Percentiles rank a stretch among this genome's conserved stretches.
Conservation (phyloP, 2,329 filamentous ascomycete genomes). For the Calycina marina region DNA sequence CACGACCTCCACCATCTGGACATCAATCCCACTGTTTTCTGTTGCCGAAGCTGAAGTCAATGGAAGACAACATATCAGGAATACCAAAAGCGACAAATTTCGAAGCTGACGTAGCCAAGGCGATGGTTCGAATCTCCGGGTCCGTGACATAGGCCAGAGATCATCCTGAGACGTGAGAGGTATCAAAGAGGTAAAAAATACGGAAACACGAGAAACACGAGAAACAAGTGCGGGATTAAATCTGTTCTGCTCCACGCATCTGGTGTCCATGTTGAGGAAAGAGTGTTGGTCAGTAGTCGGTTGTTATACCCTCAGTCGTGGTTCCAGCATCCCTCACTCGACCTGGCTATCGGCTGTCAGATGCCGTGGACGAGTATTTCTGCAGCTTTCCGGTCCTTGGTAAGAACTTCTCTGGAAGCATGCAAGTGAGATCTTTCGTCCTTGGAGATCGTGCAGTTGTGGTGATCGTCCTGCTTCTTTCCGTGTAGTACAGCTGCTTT, state of each 20-base stretch:
- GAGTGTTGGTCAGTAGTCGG: constrained; percentile 7
- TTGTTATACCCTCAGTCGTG: constrained; percentile 11
- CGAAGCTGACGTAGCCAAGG: constrained; percentile 7
- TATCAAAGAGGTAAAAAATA: constrained; percentile 3
- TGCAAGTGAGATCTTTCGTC: too few relatives aligned
- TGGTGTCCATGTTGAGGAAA: constrained; percentile 1
- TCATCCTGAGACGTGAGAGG: constrained; percentile 13
- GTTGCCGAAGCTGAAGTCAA: constrained; percentile 11
- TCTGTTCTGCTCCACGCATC: background rate
- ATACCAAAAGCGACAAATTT: constrained; percentile 7
- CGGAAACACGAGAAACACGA: background rate
- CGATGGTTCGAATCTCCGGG: constrained; percentile 6
- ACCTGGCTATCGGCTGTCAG: background rate
- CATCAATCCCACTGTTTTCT: constrained; percentile 11
- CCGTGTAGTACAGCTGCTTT: background rate
- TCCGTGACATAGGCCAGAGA: constrained; percentile 1
- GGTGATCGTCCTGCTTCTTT: background rate
- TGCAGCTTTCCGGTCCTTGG: background rate
- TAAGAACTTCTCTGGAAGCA: background rate
- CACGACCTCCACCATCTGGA: constrained; percentile 15
- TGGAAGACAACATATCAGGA: constrained; percentile 13
- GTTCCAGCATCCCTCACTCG: constrained; percentile 21
- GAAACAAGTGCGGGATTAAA: too few relatives aligned
- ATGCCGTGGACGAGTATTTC: background rate
- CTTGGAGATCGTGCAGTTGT: too few relatives aligned